Percentiles rank a stretch among this genome's conserved stretches.
Conservation (phyloP, 2,329 filamentous ascomycete genomes). For the Leptoxyphium fumago region DNA sequence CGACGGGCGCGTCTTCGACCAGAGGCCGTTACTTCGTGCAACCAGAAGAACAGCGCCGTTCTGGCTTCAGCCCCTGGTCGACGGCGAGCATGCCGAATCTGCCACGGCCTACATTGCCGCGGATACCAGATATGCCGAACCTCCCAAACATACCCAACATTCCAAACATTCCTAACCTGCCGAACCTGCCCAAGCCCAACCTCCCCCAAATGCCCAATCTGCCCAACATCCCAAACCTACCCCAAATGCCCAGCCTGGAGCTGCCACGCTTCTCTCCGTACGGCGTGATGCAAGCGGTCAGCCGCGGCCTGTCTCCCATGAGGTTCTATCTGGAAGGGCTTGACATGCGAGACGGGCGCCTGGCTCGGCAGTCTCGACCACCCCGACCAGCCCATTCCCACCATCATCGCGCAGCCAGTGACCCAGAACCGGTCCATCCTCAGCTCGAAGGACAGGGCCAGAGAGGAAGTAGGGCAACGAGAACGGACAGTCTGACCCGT, state of each 20-base stretch:
- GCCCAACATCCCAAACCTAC: slow-evolving; percentile 11
- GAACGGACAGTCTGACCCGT: background rate
- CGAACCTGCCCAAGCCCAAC: slow-evolving; percentile 9
- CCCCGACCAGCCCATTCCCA: background rate
- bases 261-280: slow-evolving; percentile 28
- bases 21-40: slow-evolving; percentile 19
- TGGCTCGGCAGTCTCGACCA: background rate
- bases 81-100: slow-evolving; percentile 16
- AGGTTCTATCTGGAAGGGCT: slow-evolving; percentile 27
- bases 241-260: slow-evolving; percentile 15
- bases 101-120: slow-evolving; percentile 2
- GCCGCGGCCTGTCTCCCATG: slow-evolving; percentile 29
- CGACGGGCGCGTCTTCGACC: slow-evolving; percentile 14
- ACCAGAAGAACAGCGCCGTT: slow-evolving; percentile 12
- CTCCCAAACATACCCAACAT: slow-evolving; percentile 3
- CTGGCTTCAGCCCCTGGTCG: slow-evolving; percentile 14
- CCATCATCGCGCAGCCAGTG: background rate
- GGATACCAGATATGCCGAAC: slow-evolving; percentile 2
- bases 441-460: background rate
- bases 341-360: slow-evolving; percentile 10
- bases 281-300: slow-evolving; percentile 32
- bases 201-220: slow-evolving; percentile 14
- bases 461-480: background rate
- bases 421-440: background rate
- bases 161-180: slow-evolving; percentile 17